Base-by-base conservation (phyloP, 2,329 filamentous ascomycete genomes). In the Monilinia polystroma region DNA sequence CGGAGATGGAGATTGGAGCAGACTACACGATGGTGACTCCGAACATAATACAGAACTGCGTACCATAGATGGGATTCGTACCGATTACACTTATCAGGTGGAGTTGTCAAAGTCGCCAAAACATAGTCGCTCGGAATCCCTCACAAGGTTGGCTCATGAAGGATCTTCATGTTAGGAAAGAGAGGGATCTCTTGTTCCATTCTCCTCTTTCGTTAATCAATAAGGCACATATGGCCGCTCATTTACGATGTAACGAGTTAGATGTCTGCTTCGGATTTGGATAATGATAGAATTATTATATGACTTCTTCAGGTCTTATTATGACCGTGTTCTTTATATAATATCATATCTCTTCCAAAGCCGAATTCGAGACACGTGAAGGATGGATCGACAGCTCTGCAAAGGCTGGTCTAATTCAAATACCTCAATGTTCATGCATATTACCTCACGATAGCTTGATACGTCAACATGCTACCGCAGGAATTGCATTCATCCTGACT, bases 1-100 rank as follows among this genome's bases (percentile, higher is more conserved):
- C 23, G 52, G 41, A 16, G 64, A 66, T 32, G 67, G 64, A 14
- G 67, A 68, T 66, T 68, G 67, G 67, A 63, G 51, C 7, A 52
- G 47, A 51, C 38, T 68, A 47, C 64, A 53, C 7, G 67, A 63
- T 43, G 51, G 35, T 2, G 58, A 68, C 45, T 57, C 56, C 4
- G 47, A 67, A 6, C 45, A 54, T 10, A 57, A 26, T 38, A 20
- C 47, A 16, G n/a, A 67, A 7, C 18, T 55, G 43, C 23, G 43
- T 54, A 2, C 49, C 26, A 23, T 11, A 12, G 16, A 54, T 29
- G 51, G 43, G 7, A 63, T 66, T 26, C 29, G 64, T 11, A 3
- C 64, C 18, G 57, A 67, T 32, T 57, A 68, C 38, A 67, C 64
- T 49, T 68, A 59, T n/a, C 51, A 68, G 64, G 53, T 68, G 2